Base-by-base conservation (phyloP, 2,329 filamentous ascomycete species). In the Lecanoromycetidae sp. region DNA sequence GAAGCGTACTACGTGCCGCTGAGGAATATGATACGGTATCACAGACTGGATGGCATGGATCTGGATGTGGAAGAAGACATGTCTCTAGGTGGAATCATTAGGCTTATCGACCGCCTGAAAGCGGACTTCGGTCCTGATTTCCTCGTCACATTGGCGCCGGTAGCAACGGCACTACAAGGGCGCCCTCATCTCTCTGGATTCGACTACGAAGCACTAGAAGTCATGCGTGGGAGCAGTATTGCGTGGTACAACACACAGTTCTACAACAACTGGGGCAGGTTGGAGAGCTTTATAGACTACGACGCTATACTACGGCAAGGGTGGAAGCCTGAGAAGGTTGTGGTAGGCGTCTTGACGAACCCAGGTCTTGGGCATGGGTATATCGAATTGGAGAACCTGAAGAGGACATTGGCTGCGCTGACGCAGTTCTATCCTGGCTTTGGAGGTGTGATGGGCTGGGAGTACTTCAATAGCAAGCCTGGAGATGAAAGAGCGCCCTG, bases 371-470 rank as follows among this genome's bases (percentile, higher is more conserved):
- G 83, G 8, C 64, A 48, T 61, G 81, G 61, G 51, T 79, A 65
- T 58, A 74, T 84, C 0, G 66, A 71, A 2, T 71, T 75, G 50
- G 66, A 70, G 34, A 57, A 67, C 4, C 59, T 82, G 25, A 64
- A 67, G 17, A 64, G 66, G 30, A 75, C 76, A 5, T 59, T 83
- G 35, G 65, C 66, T 32, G 60, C 67, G 25, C 58, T 84, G 50
- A 66, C 67, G 33, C 65, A 70, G 20, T 68, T 68, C 49, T 80
- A 82, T 57, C 70, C 71, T 1, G 64, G 66, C 0, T 86, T 90
- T 60, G 85, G 84, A 0, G 85, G 85, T 2, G 76, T 91, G 10
- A 86, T 86, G 77, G 84, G 83, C 3, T 91, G 85, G 85, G 85
- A 91, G 66, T 91, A 87, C 61, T 90, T 87, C 63, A 46, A 44